Evolutionary conservation across 228 moss, liverwort and hornwort genomes (phyloP), one percentile per base, ranked within the genome.

Genomic region (Sphagnum magellanicum): DNA sequence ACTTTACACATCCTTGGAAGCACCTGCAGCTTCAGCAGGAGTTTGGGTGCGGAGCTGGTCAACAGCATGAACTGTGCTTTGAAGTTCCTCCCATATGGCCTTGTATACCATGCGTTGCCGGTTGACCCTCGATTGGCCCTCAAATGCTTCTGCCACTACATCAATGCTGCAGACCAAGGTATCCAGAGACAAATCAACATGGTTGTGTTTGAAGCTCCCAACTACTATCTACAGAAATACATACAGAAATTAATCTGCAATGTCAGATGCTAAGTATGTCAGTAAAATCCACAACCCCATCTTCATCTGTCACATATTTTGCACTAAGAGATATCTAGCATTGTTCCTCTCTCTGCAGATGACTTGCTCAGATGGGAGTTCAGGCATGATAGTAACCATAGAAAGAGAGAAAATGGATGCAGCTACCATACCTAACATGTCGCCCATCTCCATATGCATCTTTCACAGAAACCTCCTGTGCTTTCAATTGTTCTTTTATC

Each of bases 391-490:
- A 32, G 32, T 32, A 32, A 32, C 32, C 32, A 32, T 32, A 32
- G 32, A 32, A 32, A 32, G 32, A 32, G 32, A 2, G 32, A 32
- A 32, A 32, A 32, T 32, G 3, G 32, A 32, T 32, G 32, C 32
- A 3, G 32, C 32, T 32, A 32, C 32, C 32, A 65, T 73, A 92
- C 89, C 92, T 96, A 53, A 98, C 93, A 78, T 98, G 93, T 66
- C 97, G 88, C 68, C 97, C 93, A 79, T 98, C 93, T 11, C 97
- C 97, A 75, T 93, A 91, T 11, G 93, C 93, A 81, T 98, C 97
- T 72, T 83, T 88, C 71, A 98, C 85, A 55, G 70, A 85, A 53
- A 98, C 97, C 50, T 90, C 84, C 74, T 98, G 83, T 59, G 91
- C 88, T 63, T 87, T 76, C 65, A 98, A 65, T 11, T 87, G 85